These are phyloP conservation scores for Suillus spraguei DNA, from an alignment of 768 basidiomycete genomes.

Conservation along the genomic window DNA sequence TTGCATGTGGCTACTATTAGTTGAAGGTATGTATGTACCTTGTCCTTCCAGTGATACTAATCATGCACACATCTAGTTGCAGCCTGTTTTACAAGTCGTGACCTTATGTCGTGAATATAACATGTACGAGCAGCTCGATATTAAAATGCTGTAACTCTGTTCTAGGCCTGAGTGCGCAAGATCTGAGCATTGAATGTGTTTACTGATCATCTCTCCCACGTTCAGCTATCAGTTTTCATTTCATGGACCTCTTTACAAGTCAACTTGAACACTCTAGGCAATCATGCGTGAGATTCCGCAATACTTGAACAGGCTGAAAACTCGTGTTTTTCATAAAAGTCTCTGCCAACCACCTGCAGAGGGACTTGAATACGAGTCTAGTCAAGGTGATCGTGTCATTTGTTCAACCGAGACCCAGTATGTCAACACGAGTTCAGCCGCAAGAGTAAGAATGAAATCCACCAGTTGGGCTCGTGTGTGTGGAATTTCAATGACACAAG, in stretches of 20 bases:
- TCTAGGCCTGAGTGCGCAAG: not conserved
- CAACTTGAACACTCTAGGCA: not conserved
- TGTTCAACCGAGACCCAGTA: not conserved
- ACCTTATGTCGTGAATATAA: not conserved
- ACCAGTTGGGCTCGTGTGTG: not conserved
- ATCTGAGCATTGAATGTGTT: not conserved
- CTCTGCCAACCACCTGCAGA: not conserved
- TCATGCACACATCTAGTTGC: not conserved
- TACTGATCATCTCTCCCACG: not conserved
- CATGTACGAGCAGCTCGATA: not conserved
- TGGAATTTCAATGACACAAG: not conserved
- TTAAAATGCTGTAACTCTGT: not conserved
- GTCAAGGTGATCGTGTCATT: not conserved
- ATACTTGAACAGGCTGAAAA: not conserved
- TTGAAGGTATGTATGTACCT: not conserved
- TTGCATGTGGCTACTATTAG: not conserved
- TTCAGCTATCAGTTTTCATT: not conserved
- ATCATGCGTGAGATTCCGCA: not conserved
- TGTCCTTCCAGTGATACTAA: not conserved
- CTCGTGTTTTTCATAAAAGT: not conserved
- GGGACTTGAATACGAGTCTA: not conserved
- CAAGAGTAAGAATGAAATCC: not conserved
- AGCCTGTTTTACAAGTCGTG: not conserved
- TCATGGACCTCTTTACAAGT: not conserved
- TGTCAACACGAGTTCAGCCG: not conserved